Evolutionary conservation across 345 rosid genomes (phyloP).

Genomic region (Eucalyptus sp.): DNA sequence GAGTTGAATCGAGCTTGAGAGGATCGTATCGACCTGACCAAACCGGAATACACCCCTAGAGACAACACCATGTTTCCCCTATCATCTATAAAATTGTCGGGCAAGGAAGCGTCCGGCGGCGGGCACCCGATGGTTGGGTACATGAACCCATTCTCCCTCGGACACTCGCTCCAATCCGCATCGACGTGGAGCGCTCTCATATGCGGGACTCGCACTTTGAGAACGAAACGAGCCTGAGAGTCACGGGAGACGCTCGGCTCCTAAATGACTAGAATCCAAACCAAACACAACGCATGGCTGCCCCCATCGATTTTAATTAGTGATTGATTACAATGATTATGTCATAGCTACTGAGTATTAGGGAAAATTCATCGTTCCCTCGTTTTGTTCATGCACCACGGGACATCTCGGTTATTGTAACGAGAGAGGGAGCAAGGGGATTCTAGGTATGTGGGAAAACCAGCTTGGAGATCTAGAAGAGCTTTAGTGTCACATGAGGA

Average conservation of each 20-base stretch:
- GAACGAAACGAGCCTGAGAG: neutral
- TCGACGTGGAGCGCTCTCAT: neutral
- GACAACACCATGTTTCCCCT: neutral
- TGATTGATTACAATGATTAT: neutral
- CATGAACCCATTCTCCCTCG: neutral
- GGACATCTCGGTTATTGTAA: neutral
- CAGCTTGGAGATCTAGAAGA: neutral
- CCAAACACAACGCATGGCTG: neutral
- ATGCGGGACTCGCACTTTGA: neutral
- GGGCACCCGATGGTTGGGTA: neutral
- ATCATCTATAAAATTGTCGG: neutral
- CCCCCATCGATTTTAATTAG: neutral
- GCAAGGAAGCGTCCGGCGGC: neutral
- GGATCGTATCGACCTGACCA: neutral
- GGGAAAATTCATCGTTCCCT: neutral
- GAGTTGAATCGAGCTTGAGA: fast-evolving
- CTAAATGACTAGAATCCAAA: neutral
- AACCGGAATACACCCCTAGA: neutral
- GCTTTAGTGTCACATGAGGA: neutral
- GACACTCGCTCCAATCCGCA: neutral
- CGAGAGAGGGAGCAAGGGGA: neutral
- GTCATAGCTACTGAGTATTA: neutral
- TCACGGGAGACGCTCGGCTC: neutral
- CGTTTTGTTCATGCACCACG: neutral
- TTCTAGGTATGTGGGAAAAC: neutral